Evolutionary conservation across 140 eudicot species (phyloP).

Genomic region (Anethum foeniculum): DNA sequence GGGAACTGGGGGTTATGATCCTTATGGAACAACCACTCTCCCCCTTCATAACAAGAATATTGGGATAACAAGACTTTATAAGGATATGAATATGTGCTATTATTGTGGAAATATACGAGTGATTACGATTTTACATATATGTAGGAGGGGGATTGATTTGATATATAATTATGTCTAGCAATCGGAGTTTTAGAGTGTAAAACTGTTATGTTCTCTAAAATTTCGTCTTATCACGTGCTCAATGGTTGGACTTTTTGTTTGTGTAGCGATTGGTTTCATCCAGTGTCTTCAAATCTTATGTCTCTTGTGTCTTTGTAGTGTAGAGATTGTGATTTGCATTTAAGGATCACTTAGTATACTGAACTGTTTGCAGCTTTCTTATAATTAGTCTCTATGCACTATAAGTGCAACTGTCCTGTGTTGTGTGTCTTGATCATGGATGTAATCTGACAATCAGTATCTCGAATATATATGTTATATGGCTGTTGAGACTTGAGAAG

Average conservation of each 20-base stretch:
- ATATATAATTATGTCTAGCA: neutral
- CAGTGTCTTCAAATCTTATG: neutral
- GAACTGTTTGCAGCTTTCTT: neutral
- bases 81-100: neutral
- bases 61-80: neutral
- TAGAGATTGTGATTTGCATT: neutral
- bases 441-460: neutral
- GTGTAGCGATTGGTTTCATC: neutral
- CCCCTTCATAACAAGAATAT: neutral
- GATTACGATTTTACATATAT: neutral
- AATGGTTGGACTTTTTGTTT: neutral
- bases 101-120: neutral
- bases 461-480: neutral
- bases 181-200: neutral
- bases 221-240: neutral
- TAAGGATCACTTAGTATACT: neutral
- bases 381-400: neutral
- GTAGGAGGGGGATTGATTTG: neutral
- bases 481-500: neutral
- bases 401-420: neutral
- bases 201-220: neutral
- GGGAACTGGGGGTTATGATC: neutral
- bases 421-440: neutral
- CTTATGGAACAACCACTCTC: neutral
- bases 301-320: neutral